Evolutionary conservation across 768 basidiomycete species (phyloP).

Genomic region (Ramaria sp.): DNA sequence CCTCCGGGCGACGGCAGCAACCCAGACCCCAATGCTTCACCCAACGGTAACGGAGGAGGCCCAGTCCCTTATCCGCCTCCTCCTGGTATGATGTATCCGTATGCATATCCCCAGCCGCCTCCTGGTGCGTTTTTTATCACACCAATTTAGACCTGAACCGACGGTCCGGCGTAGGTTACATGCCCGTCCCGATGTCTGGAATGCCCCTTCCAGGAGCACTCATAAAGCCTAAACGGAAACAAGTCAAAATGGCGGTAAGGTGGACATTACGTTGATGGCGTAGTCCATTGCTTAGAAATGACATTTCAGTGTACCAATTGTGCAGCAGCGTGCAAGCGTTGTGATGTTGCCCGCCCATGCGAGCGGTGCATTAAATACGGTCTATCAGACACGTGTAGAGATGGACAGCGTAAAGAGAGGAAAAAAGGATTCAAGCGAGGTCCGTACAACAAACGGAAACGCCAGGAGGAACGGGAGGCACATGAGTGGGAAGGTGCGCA

Average conservation of each 20-base stretch:
- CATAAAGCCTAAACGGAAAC: slow-evolving; percentile 36
- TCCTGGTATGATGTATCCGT: slow-evolving; percentile 26
- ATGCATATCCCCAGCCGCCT: slow-evolving; percentile 28
- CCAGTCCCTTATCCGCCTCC: slow-evolving; percentile 21
- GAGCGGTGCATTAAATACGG: slow-evolving; percentile 56
- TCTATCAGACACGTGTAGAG: slow-evolving; percentile 42
- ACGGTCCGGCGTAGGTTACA: slow-evolving; percentile 1
- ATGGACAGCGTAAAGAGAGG: slow-evolving; percentile 55
- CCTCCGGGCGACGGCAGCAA: slow-evolving; percentile 9
- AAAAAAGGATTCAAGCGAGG: slow-evolving; percentile 51
- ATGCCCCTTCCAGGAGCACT: slow-evolving; percentile 17
- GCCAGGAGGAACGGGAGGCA: slow-evolving; percentile 17
- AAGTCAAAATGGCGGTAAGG: slow-evolving; percentile 51
- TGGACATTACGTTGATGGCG: not conserved
- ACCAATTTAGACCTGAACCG: not conserved
- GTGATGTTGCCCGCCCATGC: slow-evolving; percentile 50
- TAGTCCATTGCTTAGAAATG: not conserved
- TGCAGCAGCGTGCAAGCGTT: slow-evolving; percentile 46
- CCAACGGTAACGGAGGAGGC: slow-evolving; percentile 15
- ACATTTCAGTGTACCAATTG: slow-evolving; percentile 41
- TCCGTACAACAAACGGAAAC: slow-evolving; percentile 44
- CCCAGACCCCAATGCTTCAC: slow-evolving; percentile 20
- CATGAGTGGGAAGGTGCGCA: slow-evolving; percentile 6
- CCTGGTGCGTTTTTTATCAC: slow-evolving; percentile 6
- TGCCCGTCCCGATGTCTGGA: slow-evolving; percentile 16